Conservation (phyloP, 2,329 filamentous ascomycete genomes). For the Chaetoscypha palmicola region DNA sequence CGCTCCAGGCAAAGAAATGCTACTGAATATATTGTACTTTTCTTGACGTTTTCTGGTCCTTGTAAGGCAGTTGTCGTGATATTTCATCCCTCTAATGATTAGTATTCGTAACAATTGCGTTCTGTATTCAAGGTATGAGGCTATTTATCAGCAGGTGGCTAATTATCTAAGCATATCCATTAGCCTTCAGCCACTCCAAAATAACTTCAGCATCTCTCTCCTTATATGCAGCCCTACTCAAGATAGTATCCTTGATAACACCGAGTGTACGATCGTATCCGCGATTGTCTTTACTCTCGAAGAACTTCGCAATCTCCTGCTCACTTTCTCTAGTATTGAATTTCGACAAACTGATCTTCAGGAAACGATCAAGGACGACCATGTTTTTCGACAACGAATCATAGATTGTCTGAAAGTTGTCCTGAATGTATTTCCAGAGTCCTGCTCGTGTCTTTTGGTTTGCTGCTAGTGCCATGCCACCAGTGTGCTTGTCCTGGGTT, state of each 20-base stretch:
- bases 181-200: constrained; percentile 68
- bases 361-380: constrained; percentile 81
- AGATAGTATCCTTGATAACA: constrained; percentile 79
- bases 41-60: no score
- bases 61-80: no score
- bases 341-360: constrained; percentile 69
- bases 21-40: no score
- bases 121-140: no score
- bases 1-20: no score
- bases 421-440: constrained; percentile 81
- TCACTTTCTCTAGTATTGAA: constrained; percentile 66
- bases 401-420: constrained; percentile 70
- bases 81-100: no score
- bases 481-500: constrained; percentile 79
- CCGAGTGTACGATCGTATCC: constrained; percentile 81
- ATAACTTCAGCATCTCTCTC: constrained; percentile 66
- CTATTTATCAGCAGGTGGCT: no score
- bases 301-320: constrained; percentile 77
- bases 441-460: constrained; percentile 67
- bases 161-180: constrained; percentile 43
- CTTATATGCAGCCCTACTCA: constrained; percentile 75
- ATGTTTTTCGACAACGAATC: constrained; percentile 71
- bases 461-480: constrained; percentile 62
- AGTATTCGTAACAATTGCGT: no score
- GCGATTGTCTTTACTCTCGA: constrained; percentile 75